Percentiles rank a stretch among this genome's conserved stretches.
Conservation (phyloP, 768 basidiomycete species). For the Termitomyces sp. region DNA sequence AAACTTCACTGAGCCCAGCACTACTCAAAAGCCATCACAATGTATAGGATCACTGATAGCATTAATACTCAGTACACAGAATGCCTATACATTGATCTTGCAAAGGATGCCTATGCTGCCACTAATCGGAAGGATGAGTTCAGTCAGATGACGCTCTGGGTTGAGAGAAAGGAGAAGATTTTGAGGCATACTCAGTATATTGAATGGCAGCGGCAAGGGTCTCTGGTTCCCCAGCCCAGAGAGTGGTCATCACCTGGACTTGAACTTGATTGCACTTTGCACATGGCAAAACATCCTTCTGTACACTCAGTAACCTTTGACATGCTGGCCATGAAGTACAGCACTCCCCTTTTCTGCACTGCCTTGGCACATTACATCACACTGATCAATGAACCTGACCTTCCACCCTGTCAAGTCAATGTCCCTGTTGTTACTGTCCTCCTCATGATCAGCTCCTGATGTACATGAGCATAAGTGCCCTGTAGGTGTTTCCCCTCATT, state of each 20-base stretch:
- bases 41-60: slow-evolving; percentile 35
- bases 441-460: too few relatives aligned
- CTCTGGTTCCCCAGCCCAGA: slow-evolving; percentile 6
- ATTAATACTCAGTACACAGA: slow-evolving; percentile 41
- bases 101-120: slow-evolving; percentile 35
- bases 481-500: too few relatives aligned
- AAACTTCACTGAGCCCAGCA: slow-evolving; percentile 22
- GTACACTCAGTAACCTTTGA: neutral
- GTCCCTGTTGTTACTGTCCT: too few relatives aligned
- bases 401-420: too few relatives aligned
- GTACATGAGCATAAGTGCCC: too few relatives aligned
- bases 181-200: slow-evolving; percentile 25
- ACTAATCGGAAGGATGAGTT: slow-evolving; percentile 37
- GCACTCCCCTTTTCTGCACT: too few relatives aligned
- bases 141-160: slow-evolving; percentile 40
- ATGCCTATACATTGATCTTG: slow-evolving; percentile 39
- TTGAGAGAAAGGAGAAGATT: slow-evolving; percentile 33
- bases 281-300: too few relatives aligned
- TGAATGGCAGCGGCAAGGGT: slow-evolving; percentile 20
- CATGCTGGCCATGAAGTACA: neutral
- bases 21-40: slow-evolving; percentile 28
- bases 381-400: neutral
- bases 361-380: too few relatives aligned
- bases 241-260: slow-evolving; percentile 14
- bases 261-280: slow-evolving; percentile 6